Conservation (phyloP, 2,329 filamentous ascomycete species). For the Fusarium sp. region DNA sequence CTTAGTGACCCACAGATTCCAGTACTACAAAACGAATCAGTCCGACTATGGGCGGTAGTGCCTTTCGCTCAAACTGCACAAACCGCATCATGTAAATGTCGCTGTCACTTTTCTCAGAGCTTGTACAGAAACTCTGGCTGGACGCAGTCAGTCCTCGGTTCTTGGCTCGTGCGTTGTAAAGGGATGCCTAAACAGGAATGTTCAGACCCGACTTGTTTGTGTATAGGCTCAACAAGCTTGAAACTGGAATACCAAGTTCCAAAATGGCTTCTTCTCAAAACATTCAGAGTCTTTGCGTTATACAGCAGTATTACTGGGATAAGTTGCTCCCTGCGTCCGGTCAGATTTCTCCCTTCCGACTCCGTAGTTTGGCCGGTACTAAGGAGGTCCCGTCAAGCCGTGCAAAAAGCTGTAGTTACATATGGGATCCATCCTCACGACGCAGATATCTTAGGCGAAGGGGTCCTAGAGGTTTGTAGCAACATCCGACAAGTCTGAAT, state of each 20-base stretch:
- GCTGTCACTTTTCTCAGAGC: slow-evolving; percentile 13
- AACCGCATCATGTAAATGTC: slow-evolving; percentile 4
- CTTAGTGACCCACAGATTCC: rapidly evolving
- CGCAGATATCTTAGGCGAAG: rapidly evolving
- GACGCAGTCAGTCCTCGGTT: slow-evolving; percentile 18
- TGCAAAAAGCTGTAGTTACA: background rate
- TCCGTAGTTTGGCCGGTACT: rapidly evolving
- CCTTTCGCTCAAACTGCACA: background rate
- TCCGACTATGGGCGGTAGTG: background rate
- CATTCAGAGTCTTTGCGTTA: background rate
- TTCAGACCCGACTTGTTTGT: background rate
- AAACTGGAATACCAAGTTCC: slow-evolving; percentile 29
- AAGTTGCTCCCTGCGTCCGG: slow-evolving; percentile 12
- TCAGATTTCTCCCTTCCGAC: rapidly evolving
- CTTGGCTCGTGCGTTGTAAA: slow-evolving; percentile 21
- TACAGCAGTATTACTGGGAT: slow-evolving; percentile 13
- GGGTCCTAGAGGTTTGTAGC: slow-evolving; percentile 24
- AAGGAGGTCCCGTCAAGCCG: rapidly evolving
- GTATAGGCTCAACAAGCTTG: background rate
- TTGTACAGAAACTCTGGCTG: slow-evolving; percentile 9
- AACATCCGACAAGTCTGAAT: rapidly evolving
- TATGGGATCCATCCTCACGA: slow-evolving; percentile 4
- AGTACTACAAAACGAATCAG: rapidly evolving
- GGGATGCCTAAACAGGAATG: background rate
- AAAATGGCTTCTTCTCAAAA: slow-evolving; percentile 14